Conservation (phyloP, 805 yeast genomes). For the Nadsonia fulvescens region DNA sequence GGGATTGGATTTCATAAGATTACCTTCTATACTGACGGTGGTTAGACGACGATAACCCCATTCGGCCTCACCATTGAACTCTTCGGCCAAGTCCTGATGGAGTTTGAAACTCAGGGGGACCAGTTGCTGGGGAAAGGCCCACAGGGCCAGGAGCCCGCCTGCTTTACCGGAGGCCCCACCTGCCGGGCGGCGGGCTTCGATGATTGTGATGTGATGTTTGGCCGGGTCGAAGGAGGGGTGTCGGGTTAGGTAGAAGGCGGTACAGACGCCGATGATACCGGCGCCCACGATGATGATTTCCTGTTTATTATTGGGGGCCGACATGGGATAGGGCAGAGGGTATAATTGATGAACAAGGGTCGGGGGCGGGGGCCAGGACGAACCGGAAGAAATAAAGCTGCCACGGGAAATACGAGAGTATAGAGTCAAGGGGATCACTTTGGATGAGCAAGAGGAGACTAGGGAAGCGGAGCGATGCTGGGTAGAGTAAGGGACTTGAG, state of each 20-base stretch:
- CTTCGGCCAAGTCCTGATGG: slow-evolving; percentile 66
- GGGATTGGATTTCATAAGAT: slow-evolving; percentile 22
- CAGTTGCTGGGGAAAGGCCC: slow-evolving; percentile 94
- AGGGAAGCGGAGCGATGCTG: too few relatives aligned
- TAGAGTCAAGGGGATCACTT: too few relatives aligned
- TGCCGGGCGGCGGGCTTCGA: slow-evolving; percentile 85
- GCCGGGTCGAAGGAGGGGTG: slow-evolving; percentile 65
- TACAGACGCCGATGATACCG: slow-evolving; percentile 90
- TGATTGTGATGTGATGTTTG: slow-evolving; percentile 62
- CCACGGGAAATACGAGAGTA: too few relatives aligned
- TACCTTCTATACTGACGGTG: slow-evolving; percentile 78
- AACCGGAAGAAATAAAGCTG: too few relatives aligned
- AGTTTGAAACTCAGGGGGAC: slow-evolving; percentile 75
- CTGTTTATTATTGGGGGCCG: slow-evolving; percentile 32
- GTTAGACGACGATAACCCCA: slow-evolving; percentile 91
- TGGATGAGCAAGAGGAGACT: too few relatives aligned
- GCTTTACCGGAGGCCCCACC: slow-evolving; percentile 98
- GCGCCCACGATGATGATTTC: slow-evolving; percentile 73
- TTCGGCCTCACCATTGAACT: slow-evolving; percentile 62
- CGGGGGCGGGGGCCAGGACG: too few relatives aligned
- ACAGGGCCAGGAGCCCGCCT: slow-evolving; percentile 81
- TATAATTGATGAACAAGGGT: too few relatives aligned
- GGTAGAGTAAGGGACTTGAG: too few relatives aligned
- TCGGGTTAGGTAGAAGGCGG: slow-evolving; percentile 71
- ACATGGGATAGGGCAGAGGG: too few relatives aligned